Evolutionary conservation across 495 filamentous ascomycete genomes (phyloP), one percentile per base, ranked within the genome.

Genomic region (Copromyces sp.): DNA sequence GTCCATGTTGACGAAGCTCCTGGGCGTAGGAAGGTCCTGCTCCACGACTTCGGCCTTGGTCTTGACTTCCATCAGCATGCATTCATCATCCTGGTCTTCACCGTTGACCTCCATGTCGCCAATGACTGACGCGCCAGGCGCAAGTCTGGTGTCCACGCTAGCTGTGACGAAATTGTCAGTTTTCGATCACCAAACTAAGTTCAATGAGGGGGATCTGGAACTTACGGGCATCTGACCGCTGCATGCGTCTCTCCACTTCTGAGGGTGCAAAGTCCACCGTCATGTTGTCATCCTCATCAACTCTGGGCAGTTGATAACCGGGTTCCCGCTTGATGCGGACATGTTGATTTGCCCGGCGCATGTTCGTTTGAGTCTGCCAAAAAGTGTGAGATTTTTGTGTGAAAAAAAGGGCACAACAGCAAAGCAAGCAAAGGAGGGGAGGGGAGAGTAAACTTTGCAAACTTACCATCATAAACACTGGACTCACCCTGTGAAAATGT

Each of bases 191-290:
- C 5, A 59, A 37, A 38, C 6, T n/a, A 1, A 17, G 29, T n/a
- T 20, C 17, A 20, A 11, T 9, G 3, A 12, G 42, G 37, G 65
- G 6, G 44, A 41, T 61, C 53, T 61, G 29, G 53, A 17, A 79
- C 79, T 79, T 74, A 79, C 79, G 79, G 24, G 79, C 79, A 39
- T 32, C 65, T 3, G 79, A 81, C 74, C 71, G 39, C 17, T 61
- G 53, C 53, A 61, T 61, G 29, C 53, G 53, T 61, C 53, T 61
- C 53, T 61, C 53, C 14, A 35, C 53, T 9, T 61, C 53, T 16
- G 53, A 61, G 1, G 29, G 53, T 35, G 53, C 53, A 24, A 47
- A 47, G n/a, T 47, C 44, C 24, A 61, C 53, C 53, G 53, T 61
- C 29, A 32, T 3, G 14, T 61, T 35, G 6, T 40, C 73, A 41